Evolutionary conservation across 2,329 filamentous ascomycete genomes (phyloP), one percentile per base, ranked within the genome.

Genomic region (Thelonectria blattea): DNA sequence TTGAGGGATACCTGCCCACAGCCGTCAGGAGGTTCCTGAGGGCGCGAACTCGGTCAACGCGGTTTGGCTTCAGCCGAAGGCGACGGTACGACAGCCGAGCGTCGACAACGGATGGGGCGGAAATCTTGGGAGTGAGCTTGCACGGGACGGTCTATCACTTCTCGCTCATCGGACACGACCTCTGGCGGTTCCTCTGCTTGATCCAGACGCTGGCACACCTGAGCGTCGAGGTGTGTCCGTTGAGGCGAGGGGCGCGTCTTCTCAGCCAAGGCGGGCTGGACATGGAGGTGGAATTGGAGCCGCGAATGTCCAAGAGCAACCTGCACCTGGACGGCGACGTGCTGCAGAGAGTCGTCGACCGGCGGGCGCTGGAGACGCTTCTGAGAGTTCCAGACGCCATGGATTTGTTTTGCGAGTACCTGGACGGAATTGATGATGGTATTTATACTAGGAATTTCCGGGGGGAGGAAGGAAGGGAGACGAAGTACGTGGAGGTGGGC

Each of bases 131-230:
- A 1, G 80, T 89, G 7, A 85, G 85, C 7, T 81, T 92, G 34
- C 87, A 91, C 68, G 91, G 91, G 1, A 86, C 88, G 0, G 69
- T 93, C 22, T 85, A 86, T 63, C 85, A 90, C 57, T 89, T 97
- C 67, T 84, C 84, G 1, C 76, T 93, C 14, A 76, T 98, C 1
- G 78, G 82, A 10, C 69, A 83, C 17, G 75, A 84, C 2, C 83
- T 88, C 8, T 91, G 89, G 85, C 81, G 83, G 7, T 79, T 96
- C 4, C 80, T 98, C 5, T 83, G 84, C 58, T 87, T 94, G 63
- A 72, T 97, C 1, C 89, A 96, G 70, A 89, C 90, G 60, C 73
- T 96, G 49, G 87, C 85, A 27, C 73, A 82, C 48, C 73, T 75
- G 24, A 83, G 81, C 24, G 69, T 73, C 7, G 65, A 71, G 3